These are phyloP conservation scores for Euphrasia arctica DNA, from an alignment of 305 asterid species.

Conservation along the genomic window DNA sequence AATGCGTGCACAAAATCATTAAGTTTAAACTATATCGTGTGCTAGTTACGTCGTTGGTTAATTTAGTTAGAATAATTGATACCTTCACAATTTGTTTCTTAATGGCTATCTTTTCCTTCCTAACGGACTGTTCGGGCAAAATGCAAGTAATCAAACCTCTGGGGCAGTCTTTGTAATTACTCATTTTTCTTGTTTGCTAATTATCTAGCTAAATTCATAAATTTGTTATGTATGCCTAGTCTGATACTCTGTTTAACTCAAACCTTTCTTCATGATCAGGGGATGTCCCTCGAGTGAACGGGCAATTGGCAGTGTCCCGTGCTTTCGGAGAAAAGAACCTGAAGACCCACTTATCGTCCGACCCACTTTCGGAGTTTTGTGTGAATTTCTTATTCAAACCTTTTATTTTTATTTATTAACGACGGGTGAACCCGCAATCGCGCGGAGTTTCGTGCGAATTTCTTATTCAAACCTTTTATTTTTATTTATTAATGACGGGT, in stretches of 20 bases:
- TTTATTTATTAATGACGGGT: too few species aligned
- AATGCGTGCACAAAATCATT: not conserved
- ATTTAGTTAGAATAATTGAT: not conserved
- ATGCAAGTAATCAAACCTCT: too few species aligned
- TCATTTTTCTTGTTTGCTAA: too few species aligned
- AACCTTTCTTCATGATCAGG: constrained; percentile 24
- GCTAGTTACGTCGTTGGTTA: not conserved
- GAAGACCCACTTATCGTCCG: constrained; percentile 44
- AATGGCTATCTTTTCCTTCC: too few species aligned
- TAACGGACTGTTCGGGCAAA: too few species aligned
- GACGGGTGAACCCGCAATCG: too few species aligned
- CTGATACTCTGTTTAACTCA: not conserved
- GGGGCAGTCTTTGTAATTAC: too few species aligned
- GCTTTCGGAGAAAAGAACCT: constrained; percentile 57
- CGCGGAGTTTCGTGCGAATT: too few species aligned
- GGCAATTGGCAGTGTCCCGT: constrained; percentile 52
- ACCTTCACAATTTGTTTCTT: not conserved
- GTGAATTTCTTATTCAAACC: too few species aligned
- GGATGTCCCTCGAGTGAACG: constrained; percentile 45
- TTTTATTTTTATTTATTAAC: too few species aligned
- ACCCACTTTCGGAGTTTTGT: constrained; percentile 23
- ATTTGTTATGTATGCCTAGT: not conserved
- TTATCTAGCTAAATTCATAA: too few species aligned
- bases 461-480: too few species aligned
- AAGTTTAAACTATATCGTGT: not conserved